Conservation (phyloP, 352 stramenopile genomes). For the Discostella stelligera region DNA sequence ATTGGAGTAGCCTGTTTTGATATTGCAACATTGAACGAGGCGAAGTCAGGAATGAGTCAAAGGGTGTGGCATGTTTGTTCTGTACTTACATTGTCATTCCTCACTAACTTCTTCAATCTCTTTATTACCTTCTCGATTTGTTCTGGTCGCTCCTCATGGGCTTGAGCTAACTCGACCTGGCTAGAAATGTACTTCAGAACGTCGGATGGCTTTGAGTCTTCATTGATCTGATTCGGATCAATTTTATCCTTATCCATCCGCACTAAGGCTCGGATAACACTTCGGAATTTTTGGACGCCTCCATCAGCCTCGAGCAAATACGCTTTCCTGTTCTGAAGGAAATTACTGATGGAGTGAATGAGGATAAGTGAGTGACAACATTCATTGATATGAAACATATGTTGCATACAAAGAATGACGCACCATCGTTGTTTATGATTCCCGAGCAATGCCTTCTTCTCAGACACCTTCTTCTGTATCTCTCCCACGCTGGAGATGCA, state of each 20-base stretch:
- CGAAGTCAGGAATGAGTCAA: not conserved
- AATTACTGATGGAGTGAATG: not conserved
- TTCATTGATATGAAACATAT: not conserved
- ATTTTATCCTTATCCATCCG: conserved; percentile 20
- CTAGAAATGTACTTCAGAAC: conserved; percentile 57
- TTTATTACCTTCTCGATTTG: conserved; percentile 55
- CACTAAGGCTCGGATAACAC: conserved; percentile 38
- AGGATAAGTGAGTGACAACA: not conserved
- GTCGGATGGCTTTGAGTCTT: conserved; percentile 44
- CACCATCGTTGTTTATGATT: conserved; percentile 30
- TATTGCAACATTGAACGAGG: not conserved
- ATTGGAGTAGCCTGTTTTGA: not conserved
- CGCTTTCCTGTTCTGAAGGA: conserved; percentile 23
- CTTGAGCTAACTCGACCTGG: conserved; percentile 36
- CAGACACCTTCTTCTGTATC: conserved; percentile 37
- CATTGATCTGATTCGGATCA: conserved; percentile 32
- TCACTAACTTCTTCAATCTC: conserved; percentile 65
- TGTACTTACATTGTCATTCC: not conserved
- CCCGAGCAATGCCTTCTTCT: conserved; percentile 41
- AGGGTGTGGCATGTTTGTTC: not conserved
- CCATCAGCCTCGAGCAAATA: conserved; percentile 38
- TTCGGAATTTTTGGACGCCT: conserved; percentile 52
- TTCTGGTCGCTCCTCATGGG: conserved; percentile 40
- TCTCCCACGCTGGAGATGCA: conserved; percentile 20
- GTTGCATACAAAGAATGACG: not conserved